Evolutionary conservation across 768 basidiomycete genomes (phyloP).

Genomic region (Multifurca ochricompacta): DNA sequence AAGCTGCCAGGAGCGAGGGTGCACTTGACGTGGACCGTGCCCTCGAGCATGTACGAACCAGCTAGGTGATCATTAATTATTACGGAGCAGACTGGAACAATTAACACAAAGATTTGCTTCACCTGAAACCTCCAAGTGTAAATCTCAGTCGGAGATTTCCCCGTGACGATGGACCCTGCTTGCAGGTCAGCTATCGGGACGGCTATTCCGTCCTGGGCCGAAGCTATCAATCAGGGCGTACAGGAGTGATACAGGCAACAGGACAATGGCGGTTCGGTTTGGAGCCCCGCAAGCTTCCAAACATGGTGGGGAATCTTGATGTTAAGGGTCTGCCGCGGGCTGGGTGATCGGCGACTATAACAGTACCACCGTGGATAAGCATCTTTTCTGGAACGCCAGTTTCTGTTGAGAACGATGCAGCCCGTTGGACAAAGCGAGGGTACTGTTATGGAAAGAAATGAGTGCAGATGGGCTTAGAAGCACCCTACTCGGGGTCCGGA

Average conservation of each 20-base stretch:
- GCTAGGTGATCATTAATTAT: background rate
- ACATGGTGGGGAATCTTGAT: background rate
- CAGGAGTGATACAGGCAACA: background rate
- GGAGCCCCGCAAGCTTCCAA: slow-evolving; percentile 3
- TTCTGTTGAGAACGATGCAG: slow-evolving; percentile 3
- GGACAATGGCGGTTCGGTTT: background rate
- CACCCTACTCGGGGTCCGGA: background rate
- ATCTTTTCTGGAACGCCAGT: background rate
- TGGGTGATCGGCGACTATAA: background rate
- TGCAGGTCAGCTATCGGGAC: background rate
- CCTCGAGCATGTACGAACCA: background rate
- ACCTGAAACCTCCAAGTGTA: background rate
- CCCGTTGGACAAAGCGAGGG: background rate
- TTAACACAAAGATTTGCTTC: background rate
- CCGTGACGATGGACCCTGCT: background rate
- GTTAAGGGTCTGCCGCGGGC: background rate
- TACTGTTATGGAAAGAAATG: background rate
- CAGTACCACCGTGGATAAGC: background rate
- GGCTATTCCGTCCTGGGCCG: background rate
- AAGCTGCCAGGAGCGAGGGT: background rate
- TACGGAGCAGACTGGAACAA: background rate
- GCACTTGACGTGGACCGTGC: background rate
- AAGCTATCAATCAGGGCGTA: background rate
- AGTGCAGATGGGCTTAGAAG: background rate
- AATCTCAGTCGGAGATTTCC: background rate